These are phyloP conservation scores for Fagus sylvatica DNA, from an alignment of 306 rosid genomes.

Conservation along the genomic window DNA sequence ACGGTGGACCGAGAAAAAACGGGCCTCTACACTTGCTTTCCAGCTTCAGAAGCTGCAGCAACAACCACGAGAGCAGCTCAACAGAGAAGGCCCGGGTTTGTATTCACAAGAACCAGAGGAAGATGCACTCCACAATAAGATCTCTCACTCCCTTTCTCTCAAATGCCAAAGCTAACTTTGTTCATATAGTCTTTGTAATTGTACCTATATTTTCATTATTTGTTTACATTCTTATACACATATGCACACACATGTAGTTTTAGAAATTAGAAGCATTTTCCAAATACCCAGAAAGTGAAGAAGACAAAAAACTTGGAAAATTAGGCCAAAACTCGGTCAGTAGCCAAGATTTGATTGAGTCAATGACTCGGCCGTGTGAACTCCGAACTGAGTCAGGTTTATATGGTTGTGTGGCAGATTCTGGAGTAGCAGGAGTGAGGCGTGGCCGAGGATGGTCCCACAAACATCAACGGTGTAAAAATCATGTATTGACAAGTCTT, in stretches of 20 bases:
- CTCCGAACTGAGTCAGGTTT: background rate
- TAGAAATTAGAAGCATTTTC: no score
- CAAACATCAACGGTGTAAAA: constrained; percentile 69
- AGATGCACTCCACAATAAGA: constrained; percentile 79
- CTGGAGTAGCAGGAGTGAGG: constrained; percentile 75
- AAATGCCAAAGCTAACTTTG: background rate
- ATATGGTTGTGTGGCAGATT: constrained; percentile 33
- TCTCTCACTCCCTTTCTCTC: background rate
- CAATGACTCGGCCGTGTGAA: background rate
- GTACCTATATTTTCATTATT: no score
- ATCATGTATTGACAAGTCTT: no score
- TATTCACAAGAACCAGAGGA: constrained; percentile 60
- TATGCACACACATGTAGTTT: no score
- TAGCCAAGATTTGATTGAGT: background rate
- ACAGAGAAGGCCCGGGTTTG: constrained; percentile 52
- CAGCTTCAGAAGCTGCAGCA: constrained; percentile 12
- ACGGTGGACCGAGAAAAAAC: no score
- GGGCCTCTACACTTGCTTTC: no score
- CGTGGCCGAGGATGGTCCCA: constrained; percentile 91
- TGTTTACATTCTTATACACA: no score
- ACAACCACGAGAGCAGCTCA: constrained; percentile 2
- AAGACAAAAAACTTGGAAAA: background rate
- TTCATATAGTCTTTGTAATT: no score
- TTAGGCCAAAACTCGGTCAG: background rate
- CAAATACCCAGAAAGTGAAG: no score